Conservation (phyloP, 208 protist genomes). For the Trypanosoma avium region DNA sequence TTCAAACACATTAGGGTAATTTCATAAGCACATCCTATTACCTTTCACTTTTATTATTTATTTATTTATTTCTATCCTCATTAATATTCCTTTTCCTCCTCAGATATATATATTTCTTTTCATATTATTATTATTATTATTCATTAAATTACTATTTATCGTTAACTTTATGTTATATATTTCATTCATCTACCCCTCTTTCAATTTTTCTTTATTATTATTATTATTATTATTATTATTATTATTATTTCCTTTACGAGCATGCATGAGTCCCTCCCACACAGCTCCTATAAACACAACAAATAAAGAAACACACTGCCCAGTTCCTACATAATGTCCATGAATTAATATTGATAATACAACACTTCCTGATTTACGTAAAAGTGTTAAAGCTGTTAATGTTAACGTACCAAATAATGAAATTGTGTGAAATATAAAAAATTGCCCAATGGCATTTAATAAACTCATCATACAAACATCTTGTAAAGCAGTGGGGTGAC, state of each 20-base stretch:
- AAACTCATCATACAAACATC: constrained; percentile 69
- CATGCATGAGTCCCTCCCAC: constrained; percentile 38
- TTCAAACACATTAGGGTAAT: too few species aligned
- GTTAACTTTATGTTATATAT: neutral
- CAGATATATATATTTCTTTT: neutral
- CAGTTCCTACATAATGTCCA: constrained; percentile 42
- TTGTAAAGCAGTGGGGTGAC: constrained; percentile 41
- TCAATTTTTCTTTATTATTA: neutral
- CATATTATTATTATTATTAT: neutral
- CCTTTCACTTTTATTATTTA: too few species aligned
- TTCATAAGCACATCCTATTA: too few species aligned
- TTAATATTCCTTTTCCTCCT: neutral
- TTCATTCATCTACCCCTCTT: neutral
- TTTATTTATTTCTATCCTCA: too few species aligned
- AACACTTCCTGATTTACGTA: constrained; percentile 80
- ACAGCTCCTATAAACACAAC: constrained; percentile 59
- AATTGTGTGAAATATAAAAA: constrained; percentile 85
- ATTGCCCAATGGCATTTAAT: constrained; percentile 69
- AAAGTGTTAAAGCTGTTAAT: constrained; percentile 76
- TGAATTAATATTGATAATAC: constrained; percentile 77
- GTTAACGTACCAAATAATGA: constrained; percentile 75
- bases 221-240: neutral
- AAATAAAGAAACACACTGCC: constrained; percentile 61
- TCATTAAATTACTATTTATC: neutral
- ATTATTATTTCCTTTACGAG: neutral